Evolutionary conservation across 257 asterid species (phyloP), one percentile per base, ranked within the genome.

Genomic region (Solanum ossicruentum): DNA sequence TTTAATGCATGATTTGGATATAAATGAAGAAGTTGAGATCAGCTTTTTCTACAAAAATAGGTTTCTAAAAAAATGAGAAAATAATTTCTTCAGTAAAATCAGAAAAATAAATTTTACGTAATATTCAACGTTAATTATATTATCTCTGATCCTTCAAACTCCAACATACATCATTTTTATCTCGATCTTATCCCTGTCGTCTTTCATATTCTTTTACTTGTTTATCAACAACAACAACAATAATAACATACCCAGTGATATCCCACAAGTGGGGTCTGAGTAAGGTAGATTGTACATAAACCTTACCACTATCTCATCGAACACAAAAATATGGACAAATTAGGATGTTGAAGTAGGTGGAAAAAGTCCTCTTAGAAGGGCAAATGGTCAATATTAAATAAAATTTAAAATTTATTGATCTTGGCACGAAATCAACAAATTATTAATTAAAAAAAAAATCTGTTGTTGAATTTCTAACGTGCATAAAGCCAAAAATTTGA

Each of bases 401-500:
- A 73, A 12, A 45, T 13, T 75, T 75, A 23, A 52, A 75, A 75
- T 77, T 16, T 26, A 49, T 77, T 77, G 65, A 52, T 77, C 63
- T 52, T 51, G 6, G 65, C 82, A 77, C 82, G 82, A 77, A 77
- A 77, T 77, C 47, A 77, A 39, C 28, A 32, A 77, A 23, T 26
- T 32, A 52, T 7, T 52, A 8, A 77, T 26, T 77, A 4, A 36
- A 36, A 36, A n/a, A 3, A 36, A 51, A 77, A 77, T 26, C 23
- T 52, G 16, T 16, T 49, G 65, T 77, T 77, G 82, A 77, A 77
- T 51, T 51, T 52, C 7, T 75, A 75, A 77, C 82, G 87, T 67
- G 85, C 65, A 57, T 17, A 70, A 57, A 61, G 87, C 83, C 89
- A 87, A 84, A 84, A 56, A n/a, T 18, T 70, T 81, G 82, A 85